phyloP scores from a whole-genome alignment of 164 flowering plant species.

The Vitis labrusca region DNA sequence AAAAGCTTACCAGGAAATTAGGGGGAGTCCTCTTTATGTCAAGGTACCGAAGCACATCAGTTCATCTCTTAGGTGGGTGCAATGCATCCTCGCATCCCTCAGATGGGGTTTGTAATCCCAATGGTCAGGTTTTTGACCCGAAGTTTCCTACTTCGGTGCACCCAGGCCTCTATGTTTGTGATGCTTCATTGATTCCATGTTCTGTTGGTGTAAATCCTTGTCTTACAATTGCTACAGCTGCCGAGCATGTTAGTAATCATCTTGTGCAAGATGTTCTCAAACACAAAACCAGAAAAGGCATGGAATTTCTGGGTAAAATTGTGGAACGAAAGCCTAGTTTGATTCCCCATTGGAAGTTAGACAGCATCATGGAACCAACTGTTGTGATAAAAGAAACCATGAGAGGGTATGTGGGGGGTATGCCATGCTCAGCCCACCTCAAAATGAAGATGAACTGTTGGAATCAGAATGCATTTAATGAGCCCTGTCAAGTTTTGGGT shows the following conservation, averaged over 20 bases:
- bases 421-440: conserved; percentile 56
- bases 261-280: conserved; percentile 42
- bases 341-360: background rate
- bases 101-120: conserved; percentile 52
- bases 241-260: conserved; percentile 49
- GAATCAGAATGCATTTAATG: conserved; percentile 9
- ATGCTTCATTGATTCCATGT: conserved; percentile 44
- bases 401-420: conserved; percentile 56
- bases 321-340: conserved; percentile 3
- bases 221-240: conserved; percentile 52
- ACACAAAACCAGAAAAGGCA: conserved; percentile 18
- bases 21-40: conserved; percentile 67
- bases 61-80: conserved; percentile 73
- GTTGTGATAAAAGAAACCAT: conserved; percentile 44
- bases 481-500: conserved; percentile 1
- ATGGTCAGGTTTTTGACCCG: conserved; percentile 53
- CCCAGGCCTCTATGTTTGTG: conserved; percentile 38
- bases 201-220: conserved; percentile 39
- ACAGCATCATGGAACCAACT: background rate
- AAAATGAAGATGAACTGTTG: conserved; percentile 38
- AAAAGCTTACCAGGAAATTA: conserved; percentile 47
- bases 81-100: conserved; percentile 47
- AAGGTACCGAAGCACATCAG: conserved; percentile 52
- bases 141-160: conserved; percentile 20
- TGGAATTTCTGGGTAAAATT: background rate